Evolutionary conservation across 345 rosid species (phyloP), one percentile per base, ranked within the genome.

Genomic region (Dovyalis caffra): DNA sequence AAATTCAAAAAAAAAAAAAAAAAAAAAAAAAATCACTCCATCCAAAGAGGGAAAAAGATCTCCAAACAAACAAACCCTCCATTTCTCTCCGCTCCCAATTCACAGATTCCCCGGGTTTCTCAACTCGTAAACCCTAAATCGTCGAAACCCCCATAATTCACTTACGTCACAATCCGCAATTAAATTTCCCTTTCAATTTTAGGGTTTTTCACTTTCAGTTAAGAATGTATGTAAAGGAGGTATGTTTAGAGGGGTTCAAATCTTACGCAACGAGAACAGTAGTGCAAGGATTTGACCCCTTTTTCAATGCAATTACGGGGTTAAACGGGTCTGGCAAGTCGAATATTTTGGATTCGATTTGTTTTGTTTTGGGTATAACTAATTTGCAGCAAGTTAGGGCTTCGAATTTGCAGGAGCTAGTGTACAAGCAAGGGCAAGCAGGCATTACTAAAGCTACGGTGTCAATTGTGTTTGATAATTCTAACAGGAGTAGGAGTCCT

Each of bases 351-450:
- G 99, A 95, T 76, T 95, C 99, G 2, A 93, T 95, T 73, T 95
- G 99, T 80, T 95, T 95, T 75, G 99, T 93, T 23, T 74, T 95
- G 74, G 99, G 99, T n/a, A 95, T 95, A 69, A 95, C 99, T 47
- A 93, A 95, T 82, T 85, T 95, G 85, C 98, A 93, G 86, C 99
- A 95, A 78, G 99, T 95, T 74, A 93, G 98, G 25, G 99, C 99
- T 53, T 84, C 98, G 6, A 95, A 93, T 81, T 92, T 95, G 21
- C 99, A 95, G 81, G 99, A 95, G 90, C 92, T 93, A 49, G 99
- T 95, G 7, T 95, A 95, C 85, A 95, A 95, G 89, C 99, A 95
- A 86, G 99, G 99, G 1, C 99, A 95, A 82, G 99, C 99, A 56
- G 99, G 99, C 61, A 92, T 95, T 33, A 93, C 99, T 10, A 95